These are phyloP conservation scores for Amyloporia xantha DNA, from an alignment of 768 basidiomycete genomes.

Conservation along the genomic window DNA sequence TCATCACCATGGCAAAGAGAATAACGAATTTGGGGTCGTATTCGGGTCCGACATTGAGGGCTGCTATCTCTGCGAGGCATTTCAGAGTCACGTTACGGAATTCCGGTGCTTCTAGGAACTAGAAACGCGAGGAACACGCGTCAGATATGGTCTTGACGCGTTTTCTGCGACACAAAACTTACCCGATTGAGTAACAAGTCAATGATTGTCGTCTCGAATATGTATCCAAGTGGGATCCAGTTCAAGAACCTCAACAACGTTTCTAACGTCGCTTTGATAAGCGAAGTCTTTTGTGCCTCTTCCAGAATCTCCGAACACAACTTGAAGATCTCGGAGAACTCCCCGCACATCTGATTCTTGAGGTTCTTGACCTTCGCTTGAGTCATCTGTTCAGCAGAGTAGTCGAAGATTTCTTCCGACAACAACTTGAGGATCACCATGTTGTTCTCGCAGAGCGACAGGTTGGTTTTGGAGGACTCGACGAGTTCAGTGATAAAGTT, in stretches of 20 bases:
- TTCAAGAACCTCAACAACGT: conserved; percentile 94
- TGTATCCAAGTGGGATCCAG: conserved; percentile 98
- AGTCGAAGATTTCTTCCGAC: conserved; percentile 99
- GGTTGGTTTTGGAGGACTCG: conserved; percentile 93
- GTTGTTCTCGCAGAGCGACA: conserved; percentile 98
- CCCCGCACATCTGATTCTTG: conserved; percentile 97
- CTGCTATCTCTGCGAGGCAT: conserved; percentile 95
- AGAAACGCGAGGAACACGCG: background rate
- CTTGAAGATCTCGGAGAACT: conserved; percentile 97
- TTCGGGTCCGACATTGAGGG: conserved; percentile 89
- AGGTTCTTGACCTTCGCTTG: conserved; percentile 95
- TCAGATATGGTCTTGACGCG: background rate
- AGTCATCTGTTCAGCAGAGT: conserved; percentile 97
- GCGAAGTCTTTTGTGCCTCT: conserved; percentile 91
- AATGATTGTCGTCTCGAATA: conserved; percentile 97
- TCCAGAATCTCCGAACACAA: conserved; percentile 94
- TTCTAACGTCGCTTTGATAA: conserved; percentile 93
- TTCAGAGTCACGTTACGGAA: conserved; percentile 97
- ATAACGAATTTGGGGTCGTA: conserved; percentile 98
- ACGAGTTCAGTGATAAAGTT: conserved; percentile 96
- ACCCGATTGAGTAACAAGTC: conserved; percentile 89
- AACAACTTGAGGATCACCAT: conserved; percentile 96
- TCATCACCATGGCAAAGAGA: conserved; percentile 98
- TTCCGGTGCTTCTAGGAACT: conserved; percentile 96
- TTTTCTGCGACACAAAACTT: too few species aligned